Conservation (phyloP, 495 filamentous ascomycete genomes). For the Physcia stellaris region DNA sequence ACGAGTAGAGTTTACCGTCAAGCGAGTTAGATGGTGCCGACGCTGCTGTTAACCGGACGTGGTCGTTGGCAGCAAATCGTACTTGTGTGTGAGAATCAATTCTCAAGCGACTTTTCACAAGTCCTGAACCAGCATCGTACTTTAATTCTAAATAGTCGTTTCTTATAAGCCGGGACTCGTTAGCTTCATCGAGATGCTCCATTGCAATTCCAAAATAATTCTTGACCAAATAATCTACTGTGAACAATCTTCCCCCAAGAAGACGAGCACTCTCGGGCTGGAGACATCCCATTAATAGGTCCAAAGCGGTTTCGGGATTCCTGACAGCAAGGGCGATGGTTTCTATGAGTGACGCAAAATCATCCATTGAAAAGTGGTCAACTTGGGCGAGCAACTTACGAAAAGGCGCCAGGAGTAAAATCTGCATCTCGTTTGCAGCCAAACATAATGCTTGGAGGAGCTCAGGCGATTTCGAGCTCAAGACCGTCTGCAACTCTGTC, state of each 20-base stretch:
- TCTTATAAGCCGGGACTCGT: conserved; percentile 18
- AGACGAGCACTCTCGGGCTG: conserved; percentile 26
- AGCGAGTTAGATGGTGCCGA: conserved; percentile 23
- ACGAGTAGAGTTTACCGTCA: conserved; percentile 17
- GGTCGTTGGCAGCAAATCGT: conserved; percentile 16
- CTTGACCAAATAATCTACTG: conserved; percentile 21
- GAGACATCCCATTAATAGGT: conserved; percentile 30
- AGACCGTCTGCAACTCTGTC: background rate
- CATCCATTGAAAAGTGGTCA: conserved; percentile 8
- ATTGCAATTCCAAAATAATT: conserved; percentile 32
- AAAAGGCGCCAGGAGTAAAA: conserved; percentile 28
- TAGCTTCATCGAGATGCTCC: conserved; percentile 34
- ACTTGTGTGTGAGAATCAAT: conserved; percentile 25
- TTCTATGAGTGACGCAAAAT: conserved; percentile 23
- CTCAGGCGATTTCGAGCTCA: background rate
- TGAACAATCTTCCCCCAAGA: conserved; percentile 18
- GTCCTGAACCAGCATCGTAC: conserved; percentile 9
- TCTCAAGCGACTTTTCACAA: conserved; percentile 15
- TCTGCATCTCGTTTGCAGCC: conserved; percentile 19
- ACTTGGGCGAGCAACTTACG: conserved; percentile 20
- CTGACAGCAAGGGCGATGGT: conserved; percentile 27
- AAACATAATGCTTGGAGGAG: conserved; percentile 22
- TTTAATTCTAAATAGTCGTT: conserved; percentile 21
- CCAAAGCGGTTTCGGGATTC: conserved; percentile 26
- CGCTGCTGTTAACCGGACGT: conserved; percentile 27